Evolutionary conservation across 768 basidiomycete genomes (phyloP), one percentile per base, ranked within the genome.

Genomic region (Xerocomus potaroensis): DNA sequence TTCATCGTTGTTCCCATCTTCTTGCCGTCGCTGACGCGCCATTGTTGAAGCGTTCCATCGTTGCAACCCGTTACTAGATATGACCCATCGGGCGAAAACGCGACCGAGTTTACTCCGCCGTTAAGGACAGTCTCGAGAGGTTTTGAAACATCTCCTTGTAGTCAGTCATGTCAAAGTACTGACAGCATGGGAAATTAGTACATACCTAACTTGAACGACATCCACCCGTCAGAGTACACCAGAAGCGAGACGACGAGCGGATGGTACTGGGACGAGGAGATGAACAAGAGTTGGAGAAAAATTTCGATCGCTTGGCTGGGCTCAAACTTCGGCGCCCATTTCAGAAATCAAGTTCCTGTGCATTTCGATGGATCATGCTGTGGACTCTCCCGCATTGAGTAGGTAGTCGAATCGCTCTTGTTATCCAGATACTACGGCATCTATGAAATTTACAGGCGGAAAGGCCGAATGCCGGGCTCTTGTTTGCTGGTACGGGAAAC

Each of bases 11-110:
- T 23, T n/a, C 53, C 53, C 5, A 33, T 32, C 29, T 44, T 51
- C 27, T 27, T 23, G n/a, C 54, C 45, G 16, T 56, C 45, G 31
- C 32, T 7, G 1, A 56, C 23, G 23, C 38, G 33, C 54, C 49
- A 56, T 21, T 47, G 49, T 15, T 52, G 54, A 14, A 55, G 41
- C 14, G 45, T 19, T 15, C 54, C 42, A 3, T 56, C 54, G 18
- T 37, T 7, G 45, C 49, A 55, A 9, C 54, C 54, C 21, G 54
- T 34, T 24, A 44, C 45, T 8, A 51, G 19, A 26, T 44, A 51
- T 14, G 34, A 31, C 16, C 54, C 54, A 9, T 55, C 54, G 5
- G 49, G 54, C 9, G 54, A 51, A 31, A 55, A 56, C 22, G 49
- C 34, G 22, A 51, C 45, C 4, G 54, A 47, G 16, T 51, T 56